Percentiles rank a stretch among this genome's conserved stretches.
These are phyloP conservation scores for Panicum virgatum DNA, from an alignment of 202 grass and related monocot genomes.

Conservation along the genomic window DNA sequence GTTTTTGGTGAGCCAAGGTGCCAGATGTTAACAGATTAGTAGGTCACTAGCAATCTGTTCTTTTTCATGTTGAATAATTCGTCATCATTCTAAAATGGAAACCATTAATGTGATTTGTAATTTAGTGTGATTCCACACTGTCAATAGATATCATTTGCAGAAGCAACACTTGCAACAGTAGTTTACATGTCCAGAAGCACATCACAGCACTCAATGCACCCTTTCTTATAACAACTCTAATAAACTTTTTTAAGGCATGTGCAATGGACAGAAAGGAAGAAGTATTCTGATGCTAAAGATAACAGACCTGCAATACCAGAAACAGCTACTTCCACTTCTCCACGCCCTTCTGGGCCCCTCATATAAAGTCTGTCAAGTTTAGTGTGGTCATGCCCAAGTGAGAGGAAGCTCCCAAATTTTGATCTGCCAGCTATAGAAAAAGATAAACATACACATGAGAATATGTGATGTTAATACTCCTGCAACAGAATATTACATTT, in stretches of 20 bases:
- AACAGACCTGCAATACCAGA: constrained; percentile 76
- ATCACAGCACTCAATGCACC: background rate
- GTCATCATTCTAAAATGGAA: background rate
- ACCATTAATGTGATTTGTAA: background rate
- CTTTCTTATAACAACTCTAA: background rate
- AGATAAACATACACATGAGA: background rate
- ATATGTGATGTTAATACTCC: constrained; percentile 13
- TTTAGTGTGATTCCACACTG: background rate
- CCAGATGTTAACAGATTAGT: background rate
- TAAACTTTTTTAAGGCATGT: background rate
- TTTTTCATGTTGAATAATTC: background rate
- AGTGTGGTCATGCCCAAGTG: constrained; percentile 61
- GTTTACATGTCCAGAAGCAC: background rate
- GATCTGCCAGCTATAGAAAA: constrained; percentile 68
- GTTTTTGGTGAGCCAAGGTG: background rate
- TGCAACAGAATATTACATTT: background rate
- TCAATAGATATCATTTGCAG: background rate
- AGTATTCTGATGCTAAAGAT: background rate
- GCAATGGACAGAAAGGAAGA: background rate
- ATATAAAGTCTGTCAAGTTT: constrained; percentile 88
- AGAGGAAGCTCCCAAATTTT: constrained; percentile 74
- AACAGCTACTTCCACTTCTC: constrained; percentile 98
- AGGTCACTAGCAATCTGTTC: background rate
- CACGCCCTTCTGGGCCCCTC: constrained; percentile 87
- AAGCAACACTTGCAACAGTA: background rate